Base-by-base conservation (phyloP, 208 protist species). In the Trichomonas vaginalis region DNA sequence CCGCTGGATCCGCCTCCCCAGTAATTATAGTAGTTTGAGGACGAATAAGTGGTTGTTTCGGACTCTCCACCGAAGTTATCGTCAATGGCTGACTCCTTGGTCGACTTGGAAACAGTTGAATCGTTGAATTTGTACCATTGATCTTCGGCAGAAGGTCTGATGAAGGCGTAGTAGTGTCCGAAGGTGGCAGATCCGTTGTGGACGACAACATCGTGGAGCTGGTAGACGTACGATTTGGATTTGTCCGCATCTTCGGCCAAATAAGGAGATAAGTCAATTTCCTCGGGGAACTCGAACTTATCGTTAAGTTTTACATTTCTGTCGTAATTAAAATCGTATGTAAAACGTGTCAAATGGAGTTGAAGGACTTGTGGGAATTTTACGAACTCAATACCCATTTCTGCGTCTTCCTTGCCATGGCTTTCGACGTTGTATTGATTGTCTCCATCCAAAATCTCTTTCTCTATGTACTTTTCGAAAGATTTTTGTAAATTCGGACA, bases 301-400 rank as follows among this genome's bases (percentile, higher is more conserved):
- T 46, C 37, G 95, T 97, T 98, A 86, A 98, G 96, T 96, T 98
- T 98, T 49, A 96, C 96, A 96, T 97, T 98, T 2, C 62, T n/a
- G 83, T 98, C 97, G 14, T 49, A 92, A 35, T 97, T 39, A 79
- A 96, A 96, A 95, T 98, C 98, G 96, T 98, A 98, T 92, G 98
- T 97, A 95, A 98, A 98, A n/a, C 98, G 96, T 95, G 98, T 98
- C 2, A 98, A 97, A 61, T 98, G 98, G 35, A 98, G 88, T 95
- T 98, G 97, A 47, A 98, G 96, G 8, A 98, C 97, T 48, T 97
- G 97, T 17, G 98, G 98, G 27, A 98, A 96, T 62, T 82, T 96
- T n/a, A 96, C 92, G 96, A 98, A 98, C n/a, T 95, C 83, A 32
- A 96, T 95, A 48, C 98, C 98, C 88, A 98, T 98, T 51, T 97